Evolutionary conservation across 2,329 filamentous ascomycete species (phyloP), one percentile per base, ranked within the genome.

Genomic region (Hypoxylon sp.): DNA sequence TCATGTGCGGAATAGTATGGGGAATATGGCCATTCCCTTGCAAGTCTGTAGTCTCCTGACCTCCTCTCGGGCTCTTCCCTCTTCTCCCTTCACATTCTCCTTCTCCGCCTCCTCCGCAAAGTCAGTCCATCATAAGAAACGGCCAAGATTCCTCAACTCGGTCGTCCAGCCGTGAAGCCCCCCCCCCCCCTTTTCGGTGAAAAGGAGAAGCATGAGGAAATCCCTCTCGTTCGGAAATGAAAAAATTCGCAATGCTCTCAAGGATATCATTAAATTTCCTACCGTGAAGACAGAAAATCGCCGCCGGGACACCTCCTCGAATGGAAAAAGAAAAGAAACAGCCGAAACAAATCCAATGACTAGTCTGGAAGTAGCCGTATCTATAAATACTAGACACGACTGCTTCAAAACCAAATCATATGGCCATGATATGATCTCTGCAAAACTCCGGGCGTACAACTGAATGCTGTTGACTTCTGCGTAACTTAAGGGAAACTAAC

Each of bases 191-290:
- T 14, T 44, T 11, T 40, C 20, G 4, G n/a, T 53, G 50, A 62
- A 50, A 53, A 54, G 25, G 35, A 5, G 5, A 27, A 27, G 6
- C 40, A 40, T 11, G 30, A 37, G 27, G 25, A 35, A 44, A 56
- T 33, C 46, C 46, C 57, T n/a, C 53, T 11, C 13, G 11, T 6
- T 37, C 30, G 33, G 8, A 63, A 54, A 54, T 53, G 17, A 65
- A 62, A 55, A 48, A 67, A 64, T 37, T 62, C 66, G 64, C 73
- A 73, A 75, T 75, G 74, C 75, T 72, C 59, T 71, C 63, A 77
- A 75, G 75, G 75, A 77, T 77, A 76, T 75, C 75, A 76, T 77
- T 73, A 75, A 76, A 74, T 70, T 73, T 72, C 71, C 75, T 71
- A 70, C 73, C 73, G 55, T 64, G 63, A 73, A 74, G 59, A 74